Evolutionary conservation across 306 rosid genomes (phyloP).

Genomic region (Malus sylvestris): DNA sequence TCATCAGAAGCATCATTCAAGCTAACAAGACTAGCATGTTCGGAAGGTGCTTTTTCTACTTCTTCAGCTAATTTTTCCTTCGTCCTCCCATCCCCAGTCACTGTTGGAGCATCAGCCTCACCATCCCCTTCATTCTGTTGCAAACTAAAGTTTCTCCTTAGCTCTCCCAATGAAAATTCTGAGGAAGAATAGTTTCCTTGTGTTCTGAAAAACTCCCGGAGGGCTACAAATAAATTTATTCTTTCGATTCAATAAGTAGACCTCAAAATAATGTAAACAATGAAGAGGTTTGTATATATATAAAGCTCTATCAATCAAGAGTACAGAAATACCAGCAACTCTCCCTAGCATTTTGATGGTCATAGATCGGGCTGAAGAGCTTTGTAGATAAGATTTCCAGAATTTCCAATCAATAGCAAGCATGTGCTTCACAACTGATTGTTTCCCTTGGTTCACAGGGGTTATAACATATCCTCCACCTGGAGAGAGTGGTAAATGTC

Average conservation of each 20-base stretch:
- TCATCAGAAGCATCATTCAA: constrained; percentile 70
- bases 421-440: constrained; percentile 80
- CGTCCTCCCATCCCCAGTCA: constrained; percentile 16
- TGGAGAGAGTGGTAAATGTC: constrained; percentile 9
- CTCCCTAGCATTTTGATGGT: constrained; percentile 77
- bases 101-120: constrained; percentile 24
- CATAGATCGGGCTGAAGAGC: constrained; percentile 48
- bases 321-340: constrained; percentile 50
- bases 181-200: constrained; percentile 34
- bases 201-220: constrained; percentile 61
- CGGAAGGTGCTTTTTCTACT: constrained; percentile 27
- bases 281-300: not conserved
- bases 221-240: constrained; percentile 31
- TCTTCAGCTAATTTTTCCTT: constrained; percentile 27
- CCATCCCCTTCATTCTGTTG: constrained; percentile 29
- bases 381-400: constrained; percentile 64
- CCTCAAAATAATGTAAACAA: not conserved
- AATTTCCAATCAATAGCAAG: constrained; percentile 87
- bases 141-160: constrained; percentile 32
- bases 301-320: not conserved
- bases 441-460: constrained; percentile 67
- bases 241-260: not conserved
- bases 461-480: constrained; percentile 88
- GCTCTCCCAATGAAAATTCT: constrained; percentile 52
- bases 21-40: constrained; percentile 51